Percentiles rank a stretch among this genome's conserved stretches.
Conservation (phyloP, 2,329 filamentous ascomycete species). For the Mycosphaerella arachidis region DNA sequence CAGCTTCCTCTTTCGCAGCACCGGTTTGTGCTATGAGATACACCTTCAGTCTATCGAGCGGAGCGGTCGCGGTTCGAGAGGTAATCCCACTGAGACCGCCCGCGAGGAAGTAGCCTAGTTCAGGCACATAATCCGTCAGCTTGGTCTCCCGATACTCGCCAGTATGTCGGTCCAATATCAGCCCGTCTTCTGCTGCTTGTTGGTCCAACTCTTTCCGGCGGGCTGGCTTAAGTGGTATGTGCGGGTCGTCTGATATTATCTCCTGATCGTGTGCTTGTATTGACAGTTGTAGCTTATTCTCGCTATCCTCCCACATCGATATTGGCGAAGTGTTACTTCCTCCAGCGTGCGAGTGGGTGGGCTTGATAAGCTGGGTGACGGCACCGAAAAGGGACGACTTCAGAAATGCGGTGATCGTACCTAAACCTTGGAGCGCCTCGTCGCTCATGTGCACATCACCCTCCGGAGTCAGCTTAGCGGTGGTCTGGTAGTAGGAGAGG, state of each 20-base stretch:
- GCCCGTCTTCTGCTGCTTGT: conserved; percentile 1
- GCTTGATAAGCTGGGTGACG: conserved; percentile 52
- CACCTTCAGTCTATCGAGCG: conserved; percentile 93
- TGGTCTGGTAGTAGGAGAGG: conserved; percentile 84
- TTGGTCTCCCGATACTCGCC: conserved; percentile 28
- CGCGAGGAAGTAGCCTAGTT: conserved; percentile 96
- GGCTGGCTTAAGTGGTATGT: conserved; percentile 33
- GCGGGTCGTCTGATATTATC: conserved; percentile 27
- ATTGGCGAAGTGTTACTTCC: conserved; percentile 16
- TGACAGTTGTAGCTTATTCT: conserved; percentile 17
- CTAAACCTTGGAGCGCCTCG: conserved; percentile 86
- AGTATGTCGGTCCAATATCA: conserved; percentile 6
- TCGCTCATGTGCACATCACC: conserved; percentile 91
- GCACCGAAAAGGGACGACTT: conserved; percentile 70
- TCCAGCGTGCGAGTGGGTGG: conserved; percentile 17
- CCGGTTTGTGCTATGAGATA: conserved; percentile 91
- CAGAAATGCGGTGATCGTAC: conserved; percentile 70
- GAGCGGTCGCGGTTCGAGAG: conserved; percentile 90
- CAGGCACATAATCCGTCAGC: conserved; percentile 62
- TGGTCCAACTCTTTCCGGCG: conserved; percentile 27
- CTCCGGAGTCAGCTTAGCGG: conserved; percentile 84
- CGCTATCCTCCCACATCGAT: conserved; percentile 21
- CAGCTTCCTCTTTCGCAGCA: conserved; percentile 51
- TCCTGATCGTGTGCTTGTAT: conserved; percentile 14
- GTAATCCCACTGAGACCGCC: conserved; percentile 92